Percentiles rank a stretch among this genome's conserved stretches.
Evolutionary conservation across 2,329 filamentous ascomycete genomes (phyloP).

Genomic region (Trichoderma atrobrunneum): DNA sequence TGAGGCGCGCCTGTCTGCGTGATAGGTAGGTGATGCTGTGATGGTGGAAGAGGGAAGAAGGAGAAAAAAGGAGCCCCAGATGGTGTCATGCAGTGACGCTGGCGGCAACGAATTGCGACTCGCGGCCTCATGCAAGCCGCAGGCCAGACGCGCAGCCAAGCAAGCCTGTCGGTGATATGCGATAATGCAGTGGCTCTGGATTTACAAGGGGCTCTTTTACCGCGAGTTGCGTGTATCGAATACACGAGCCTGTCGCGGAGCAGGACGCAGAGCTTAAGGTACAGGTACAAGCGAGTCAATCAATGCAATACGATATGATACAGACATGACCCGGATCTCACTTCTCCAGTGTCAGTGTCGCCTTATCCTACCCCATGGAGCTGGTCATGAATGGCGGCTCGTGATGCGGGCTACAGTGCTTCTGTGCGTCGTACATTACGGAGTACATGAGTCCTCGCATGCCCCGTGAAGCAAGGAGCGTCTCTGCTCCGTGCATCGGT

Average conservation of each 20-base stretch:
- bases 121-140: conserved; percentile 15
- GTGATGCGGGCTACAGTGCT: conserved; percentile 12
- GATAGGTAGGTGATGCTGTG: conserved; percentile 9
- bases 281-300: not conserved
- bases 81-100: conserved; percentile 30
- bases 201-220: not conserved
- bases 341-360: not conserved
- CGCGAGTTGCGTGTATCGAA: not conserved
- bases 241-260: not conserved
- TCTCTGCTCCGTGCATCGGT: not conserved
- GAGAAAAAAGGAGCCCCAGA: conserved; percentile 20
- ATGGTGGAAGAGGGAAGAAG: not conserved
- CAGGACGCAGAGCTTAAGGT: not conserved
- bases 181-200: not conserved
- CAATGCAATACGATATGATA: not conserved
- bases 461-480: not conserved
- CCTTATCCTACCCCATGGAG: conserved; percentile 8
- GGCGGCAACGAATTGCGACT: conserved; percentile 15
- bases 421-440: conserved; percentile 9
- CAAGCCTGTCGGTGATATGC: conserved; percentile 14
- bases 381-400: conserved; percentile 8
- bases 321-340: not conserved
- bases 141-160: conserved; percentile 19
- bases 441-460: conserved; percentile 13
- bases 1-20: conserved; percentile 12